These are phyloP conservation scores for Cenococcum geophilum DNA, from an alignment of 495 filamentous ascomycete genomes.

Conservation along the genomic window DNA sequence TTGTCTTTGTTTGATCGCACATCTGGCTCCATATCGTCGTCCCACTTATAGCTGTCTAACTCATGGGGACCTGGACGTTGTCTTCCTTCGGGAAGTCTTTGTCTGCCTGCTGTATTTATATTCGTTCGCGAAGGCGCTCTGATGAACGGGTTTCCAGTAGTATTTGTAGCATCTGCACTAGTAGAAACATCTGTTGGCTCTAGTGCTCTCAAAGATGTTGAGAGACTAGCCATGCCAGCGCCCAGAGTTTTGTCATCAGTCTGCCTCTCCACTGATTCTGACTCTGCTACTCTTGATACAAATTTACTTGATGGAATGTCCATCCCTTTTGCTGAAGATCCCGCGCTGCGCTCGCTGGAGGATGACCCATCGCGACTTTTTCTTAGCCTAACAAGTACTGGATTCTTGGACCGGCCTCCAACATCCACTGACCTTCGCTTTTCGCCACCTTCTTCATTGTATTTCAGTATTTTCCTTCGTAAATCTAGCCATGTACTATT, in stretches of 20 bases:
- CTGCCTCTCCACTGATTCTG: constrained; percentile 16
- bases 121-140: constrained; percentile 38
- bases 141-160: constrained; percentile 42
- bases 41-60: constrained; percentile 41
- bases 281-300: constrained; percentile 7
- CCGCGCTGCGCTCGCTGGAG: constrained; percentile 11
- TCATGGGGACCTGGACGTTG: constrained; percentile 22
- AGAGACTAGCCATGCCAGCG: constrained; percentile 8
- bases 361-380: constrained; percentile 21
- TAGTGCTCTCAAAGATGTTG: constrained; percentile 17
- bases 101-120: constrained; percentile 9
- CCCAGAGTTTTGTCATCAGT: background rate
- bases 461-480: constrained; percentile 35
- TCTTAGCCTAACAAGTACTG: constrained; percentile 18
- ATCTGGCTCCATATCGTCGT: constrained; percentile 31
- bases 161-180: constrained; percentile 17
- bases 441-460: constrained; percentile 33
- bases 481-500: constrained; percentile 40
- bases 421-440: constrained; percentile 18
- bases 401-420: constrained; percentile 14
- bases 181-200: constrained; percentile 14
- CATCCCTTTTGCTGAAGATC: constrained; percentile 7
- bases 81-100: constrained; percentile 12
- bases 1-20: constrained; percentile 16
- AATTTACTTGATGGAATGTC: constrained; percentile 20